Percentiles rank a stretch among this genome's conserved stretches.
These are phyloP conservation scores for Sclerotinia spermophila DNA, from an alignment of 2,329 filamentous ascomycete species.

Conservation along the genomic window DNA sequence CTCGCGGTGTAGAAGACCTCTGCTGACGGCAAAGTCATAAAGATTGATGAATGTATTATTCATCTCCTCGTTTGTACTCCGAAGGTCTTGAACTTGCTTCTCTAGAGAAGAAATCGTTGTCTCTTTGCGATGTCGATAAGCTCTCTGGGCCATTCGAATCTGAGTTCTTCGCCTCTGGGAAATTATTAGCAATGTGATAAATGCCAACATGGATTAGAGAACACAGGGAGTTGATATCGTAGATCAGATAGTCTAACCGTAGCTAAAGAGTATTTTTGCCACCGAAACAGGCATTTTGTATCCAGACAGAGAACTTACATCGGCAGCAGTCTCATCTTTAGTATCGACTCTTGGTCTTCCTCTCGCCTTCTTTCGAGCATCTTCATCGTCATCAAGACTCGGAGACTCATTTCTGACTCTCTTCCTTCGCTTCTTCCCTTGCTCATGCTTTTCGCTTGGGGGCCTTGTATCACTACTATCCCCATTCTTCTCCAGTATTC, in stretches of 20 bases:
- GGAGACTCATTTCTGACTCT: conserved; percentile 36
- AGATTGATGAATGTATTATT: conserved; percentile 65
- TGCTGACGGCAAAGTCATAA: conserved; percentile 56
- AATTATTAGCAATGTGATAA: conserved; percentile 21
- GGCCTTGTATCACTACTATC: conserved; percentile 21
- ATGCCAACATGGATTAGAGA: background rate
- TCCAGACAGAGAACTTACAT: conserved; percentile 54
- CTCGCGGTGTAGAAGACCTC: conserved; percentile 54
- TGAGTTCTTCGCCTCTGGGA: conserved; percentile 74
- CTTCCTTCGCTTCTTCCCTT: conserved; percentile 37
- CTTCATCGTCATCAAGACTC: conserved; percentile 41
- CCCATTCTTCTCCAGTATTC: conserved; percentile 25
- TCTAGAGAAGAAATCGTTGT: conserved; percentile 72
- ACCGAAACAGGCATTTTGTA: background rate
- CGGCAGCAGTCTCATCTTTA: conserved; percentile 72
- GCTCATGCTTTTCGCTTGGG: conserved; percentile 29
- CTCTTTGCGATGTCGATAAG: conserved; percentile 82
- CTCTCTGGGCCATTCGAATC: conserved; percentile 80
- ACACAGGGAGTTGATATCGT: background rate
- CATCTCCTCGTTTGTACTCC: conserved; percentile 69
- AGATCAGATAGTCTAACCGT: background rate
- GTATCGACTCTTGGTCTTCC: conserved; percentile 72
- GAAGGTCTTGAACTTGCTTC: conserved; percentile 65
- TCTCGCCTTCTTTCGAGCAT: conserved; percentile 57
- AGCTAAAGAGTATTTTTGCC: background rate